Base-by-base conservation (phyloP, 805 yeast species). In the Lachancea mirantina region DNA sequence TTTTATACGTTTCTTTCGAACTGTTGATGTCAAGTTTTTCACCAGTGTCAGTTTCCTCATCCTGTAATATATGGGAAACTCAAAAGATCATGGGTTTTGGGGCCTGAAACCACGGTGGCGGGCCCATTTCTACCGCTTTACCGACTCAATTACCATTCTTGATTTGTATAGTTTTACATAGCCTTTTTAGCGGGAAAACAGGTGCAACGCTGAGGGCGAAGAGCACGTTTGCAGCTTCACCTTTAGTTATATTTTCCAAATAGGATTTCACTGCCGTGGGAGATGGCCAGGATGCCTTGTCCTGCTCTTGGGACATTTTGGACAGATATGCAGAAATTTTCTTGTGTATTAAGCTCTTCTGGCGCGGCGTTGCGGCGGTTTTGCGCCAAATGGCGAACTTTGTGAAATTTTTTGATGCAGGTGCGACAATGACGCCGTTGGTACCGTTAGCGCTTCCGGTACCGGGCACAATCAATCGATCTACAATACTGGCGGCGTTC, bases 361-460 rank as follows among this genome's bases (percentile, higher is more conserved):
- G 67, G 23, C 46, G 56, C 2, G 34, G 23, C 2, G 64, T 40
- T 1, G 64, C 53, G 2, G 45, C 38, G 1, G 38, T 35, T 2
- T 23, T 23, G 36, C 67, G 51, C 67, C 67, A 62, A 13, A 35
- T 39, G 8, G 63, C 53, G 34, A 33, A 51, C 27, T 51, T 57
- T 10, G 58, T 44, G 2, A 41, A 39, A 17, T 44, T 44, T 15
- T 28, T 34, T 14, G 30, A 4, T 4, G 22, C 16, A 16, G 29
- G 19, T 7, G 28, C 14, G 17, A 8, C 8, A 11, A 6, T n/a
- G 7, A 23, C 11, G 7, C 23, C 14, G 1, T 34, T 31, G 8
- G 47, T 25, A n/a, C n/a, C n/a, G n/a, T n/a, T n/a, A n/a, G n/a
- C n/a, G n/a, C n/a, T n/a, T n/a, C n/a, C n/a, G n/a, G n/a, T n/a